Conservation (phyloP, 1,284 basidiomycete genomes). For the Ceraceosorus bombacis region DNA sequence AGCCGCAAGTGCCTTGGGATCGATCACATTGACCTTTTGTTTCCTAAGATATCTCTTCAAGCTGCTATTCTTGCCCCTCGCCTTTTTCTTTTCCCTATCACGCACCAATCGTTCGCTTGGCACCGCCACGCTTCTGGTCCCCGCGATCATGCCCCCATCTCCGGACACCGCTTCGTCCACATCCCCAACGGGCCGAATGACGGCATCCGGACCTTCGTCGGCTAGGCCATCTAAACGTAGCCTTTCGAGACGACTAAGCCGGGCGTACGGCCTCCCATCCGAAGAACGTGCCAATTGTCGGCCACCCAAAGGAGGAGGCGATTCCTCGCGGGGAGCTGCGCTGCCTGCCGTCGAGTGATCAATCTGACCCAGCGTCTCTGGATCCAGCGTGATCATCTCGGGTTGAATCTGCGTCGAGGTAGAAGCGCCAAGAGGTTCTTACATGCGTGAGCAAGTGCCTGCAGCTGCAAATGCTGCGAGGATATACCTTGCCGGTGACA, state of each 20-base stretch:
- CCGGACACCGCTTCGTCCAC: constrained; percentile 9
- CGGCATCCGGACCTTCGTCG: constrained; percentile 15
- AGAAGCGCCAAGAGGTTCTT: neutral
- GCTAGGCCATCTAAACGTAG: constrained; percentile 30
- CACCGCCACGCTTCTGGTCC: constrained; percentile 4
- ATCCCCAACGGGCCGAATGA: constrained; percentile 7
- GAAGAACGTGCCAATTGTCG: constrained; percentile 19
- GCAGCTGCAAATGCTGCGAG: too few relatives aligned
- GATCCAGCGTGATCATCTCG: constrained; percentile 85
- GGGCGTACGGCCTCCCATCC: constrained; percentile 40
- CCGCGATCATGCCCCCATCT: constrained; percentile 6
- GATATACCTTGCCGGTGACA: neutral
- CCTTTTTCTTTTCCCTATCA: constrained; percentile 36
- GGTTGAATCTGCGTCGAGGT: constrained; percentile 54
- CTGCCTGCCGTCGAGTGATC: constrained; percentile 17
- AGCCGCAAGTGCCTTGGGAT: neutral
- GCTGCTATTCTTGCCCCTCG: constrained; percentile 39
- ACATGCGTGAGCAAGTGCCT: too few relatives aligned
- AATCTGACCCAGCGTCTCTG: constrained; percentile 57
- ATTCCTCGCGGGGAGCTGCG: constrained; percentile 10
- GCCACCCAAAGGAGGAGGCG: constrained; percentile 4
- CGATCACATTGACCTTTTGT: constrained; percentile 37
- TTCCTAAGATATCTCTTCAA: constrained; percentile 41
- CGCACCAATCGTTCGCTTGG: constrained; percentile 7
- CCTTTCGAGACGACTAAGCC: constrained; percentile 34